Base-by-base conservation (phyloP, 2,329 filamentous ascomycete species). In the Alternaria postmessia region DNA sequence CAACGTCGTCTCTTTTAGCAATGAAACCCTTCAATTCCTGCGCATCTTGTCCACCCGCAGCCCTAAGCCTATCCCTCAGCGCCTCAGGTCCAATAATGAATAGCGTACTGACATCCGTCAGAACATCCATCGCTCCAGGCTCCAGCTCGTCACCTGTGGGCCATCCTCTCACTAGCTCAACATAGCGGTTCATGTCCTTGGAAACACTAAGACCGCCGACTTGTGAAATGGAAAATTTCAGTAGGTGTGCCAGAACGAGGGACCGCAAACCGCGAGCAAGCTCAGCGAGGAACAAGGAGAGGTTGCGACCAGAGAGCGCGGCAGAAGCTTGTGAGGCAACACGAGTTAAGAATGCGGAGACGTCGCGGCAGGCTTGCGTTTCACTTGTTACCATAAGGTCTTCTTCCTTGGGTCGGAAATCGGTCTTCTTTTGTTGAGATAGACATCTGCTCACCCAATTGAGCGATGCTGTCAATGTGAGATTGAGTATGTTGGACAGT, bases 141-240 rank as follows among this genome's bases (percentile, higher is more conserved):
- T 82, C 82, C 51, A 83, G 87, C 24, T 85, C 85, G 68, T 87
- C 86, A 49, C 89, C 87, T 41, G 83, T 71, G 1, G 91, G 87
- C 93, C 93, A 98, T 34, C 89, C 89, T 63, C 92, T 89, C 66
- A 99, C 85, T 11, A 96, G 88, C 62, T 94, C 90, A 8, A 92
- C 91, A 78, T 99, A 99, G 75, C 93, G 93, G 36, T 93, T 92
- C 77, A 98, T 94, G 76, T 99, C 95, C 81, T 98, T 96, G 36
- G 91, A 94, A 26, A 98, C 92, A 87, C 97, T 95, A 47, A 99
- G 87, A 3, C 93, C 95, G 62, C 95, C 95, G 0, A 94, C 94
- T 41, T 94, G 92, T 69, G 93, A 97, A 67, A 99, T 93, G 62
- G 90, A 88, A 81, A 96, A 99, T 73, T 92, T 93, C 74, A 96